Evolutionary conservation across 225 moss, liverwort and hornwort species (phyloP), one percentile per base, ranked within the genome.

Genomic region (Bryoerythrophyllum caledonicum): DNA sequence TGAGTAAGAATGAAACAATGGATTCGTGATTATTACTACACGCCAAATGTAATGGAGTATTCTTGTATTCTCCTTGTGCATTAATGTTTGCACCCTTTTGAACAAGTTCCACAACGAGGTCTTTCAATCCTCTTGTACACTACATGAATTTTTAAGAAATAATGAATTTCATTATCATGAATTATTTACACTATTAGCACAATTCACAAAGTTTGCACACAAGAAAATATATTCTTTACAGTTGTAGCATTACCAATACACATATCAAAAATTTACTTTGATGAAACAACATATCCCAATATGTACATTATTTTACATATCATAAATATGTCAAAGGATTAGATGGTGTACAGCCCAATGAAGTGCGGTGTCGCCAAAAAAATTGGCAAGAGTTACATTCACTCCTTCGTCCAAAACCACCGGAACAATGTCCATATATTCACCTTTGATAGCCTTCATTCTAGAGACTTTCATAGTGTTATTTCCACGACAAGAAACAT

Each of bases 1-100:
- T 81, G 13, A 96, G 82, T 9, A 96, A 3, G 6, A 91, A 56
- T 0, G 81, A 66, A 10, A 89, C 88, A 76, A 89, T 83, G 60
- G 60, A 74, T 19, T 81, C 70, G 12, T 89, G 87, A 70, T 83
- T 84, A 61, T 81, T 90, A 79, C 93, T 89, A 10, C 87, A 93
- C 67, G 93, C 93, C 28, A 96, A 74, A 73, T 96, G 96, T 35
- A 96, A 2, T n/a, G 96, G 91, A 32, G 91, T 93, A 44, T 89
- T 96, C 72, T 85, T 86, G 72, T 63, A 96, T 60, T 96, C 91
- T 21, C 93, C 96, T 60, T 81, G 76, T 26, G 83, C 85, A 68
- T 93, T 89, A 25, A 89, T 85, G 53, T 89, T 59, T 41, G 84
- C 91, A 11, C 90, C 91, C 2, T 54, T 79, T 8, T 43, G 79